A percentile compares a stretch with the other conserved stretches of the same genome.
These are phyloP conservation scores for Zoysia japonica DNA, from an alignment of 176 grass and related monocot genomes.

Conservation along the genomic window DNA sequence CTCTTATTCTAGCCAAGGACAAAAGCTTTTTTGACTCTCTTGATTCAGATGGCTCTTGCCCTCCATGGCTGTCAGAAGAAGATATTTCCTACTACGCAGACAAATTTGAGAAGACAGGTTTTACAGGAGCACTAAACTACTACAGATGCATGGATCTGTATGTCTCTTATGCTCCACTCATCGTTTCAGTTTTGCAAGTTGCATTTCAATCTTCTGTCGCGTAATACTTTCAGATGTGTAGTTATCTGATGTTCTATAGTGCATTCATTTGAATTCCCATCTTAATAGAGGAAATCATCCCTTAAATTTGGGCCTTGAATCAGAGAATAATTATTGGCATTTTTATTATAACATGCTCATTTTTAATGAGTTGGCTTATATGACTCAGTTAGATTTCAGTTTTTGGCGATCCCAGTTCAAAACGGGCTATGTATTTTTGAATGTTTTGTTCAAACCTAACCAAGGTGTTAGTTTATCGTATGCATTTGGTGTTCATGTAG, in stretches of 20 bases:
- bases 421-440: not conserved
- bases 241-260: not conserved
- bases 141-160: constrained; percentile 92
- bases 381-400: not conserved
- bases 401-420: not conserved
- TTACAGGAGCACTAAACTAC: constrained; percentile 85
- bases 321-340: not conserved
- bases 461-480: not conserved
- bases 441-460: not conserved
- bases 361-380: not conserved
- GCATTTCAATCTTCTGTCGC: constrained; percentile 16
- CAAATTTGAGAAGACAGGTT: constrained; percentile 83
- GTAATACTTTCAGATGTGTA: constrained; percentile 26
- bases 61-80: constrained; percentile 80
- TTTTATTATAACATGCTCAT: not conserved
- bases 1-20: constrained; percentile 60
- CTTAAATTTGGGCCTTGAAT: constrained; percentile 2
- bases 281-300: not conserved
- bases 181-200: constrained; percentile 10
- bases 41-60: constrained; percentile 59
- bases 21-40: constrained; percentile 71
- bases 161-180: constrained; percentile 9
- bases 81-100: constrained; percentile 70
- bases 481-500: constrained; percentile 41
- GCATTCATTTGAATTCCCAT: not conserved